These are phyloP conservation scores for Euphorbia lathyris DNA, from an alignment of 345 rosid genomes.

Conservation along the genomic window DNA sequence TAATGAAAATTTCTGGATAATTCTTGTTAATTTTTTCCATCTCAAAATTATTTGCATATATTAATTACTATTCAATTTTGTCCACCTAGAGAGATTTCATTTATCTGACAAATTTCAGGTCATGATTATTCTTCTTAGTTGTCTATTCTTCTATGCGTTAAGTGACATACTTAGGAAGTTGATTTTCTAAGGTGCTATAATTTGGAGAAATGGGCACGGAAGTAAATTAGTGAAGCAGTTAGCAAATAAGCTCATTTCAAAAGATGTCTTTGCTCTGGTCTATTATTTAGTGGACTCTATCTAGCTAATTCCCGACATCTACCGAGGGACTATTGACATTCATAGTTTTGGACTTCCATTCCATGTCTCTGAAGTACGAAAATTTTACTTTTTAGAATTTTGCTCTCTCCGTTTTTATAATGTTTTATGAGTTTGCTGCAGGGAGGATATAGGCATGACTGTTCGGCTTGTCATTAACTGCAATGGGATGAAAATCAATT, in stretches of 20 bases:
- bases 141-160: background rate
- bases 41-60: background rate
- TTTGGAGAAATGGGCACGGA: background rate
- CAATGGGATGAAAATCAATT: slow-evolving; percentile 77
- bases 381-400: slow-evolving; percentile 4
- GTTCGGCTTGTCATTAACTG: slow-evolving; percentile 89
- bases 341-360: background rate
- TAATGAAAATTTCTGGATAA: background rate
- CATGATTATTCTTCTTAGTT: background rate
- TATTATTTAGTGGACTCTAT: background rate
- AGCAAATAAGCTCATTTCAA: background rate
- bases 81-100: too few relatives aligned
- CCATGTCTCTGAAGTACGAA: background rate
- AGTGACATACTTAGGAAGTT: background rate
- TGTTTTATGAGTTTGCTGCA: slow-evolving; percentile 30
- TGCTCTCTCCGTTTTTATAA: slow-evolving; percentile 1
- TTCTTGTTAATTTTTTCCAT: background rate
- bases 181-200: background rate
- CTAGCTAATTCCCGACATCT: background rate
- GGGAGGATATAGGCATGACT: slow-evolving; percentile 83
- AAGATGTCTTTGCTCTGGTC: background rate
- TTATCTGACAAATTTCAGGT: background rate
- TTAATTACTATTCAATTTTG: background rate
- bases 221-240: background rate
- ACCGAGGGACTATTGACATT: background rate